Evolutionary conservation across 2,329 filamentous ascomycete genomes (phyloP), one percentile per base, ranked within the genome.

Genomic region (Chrysoporthe deuterocubensis): DNA sequence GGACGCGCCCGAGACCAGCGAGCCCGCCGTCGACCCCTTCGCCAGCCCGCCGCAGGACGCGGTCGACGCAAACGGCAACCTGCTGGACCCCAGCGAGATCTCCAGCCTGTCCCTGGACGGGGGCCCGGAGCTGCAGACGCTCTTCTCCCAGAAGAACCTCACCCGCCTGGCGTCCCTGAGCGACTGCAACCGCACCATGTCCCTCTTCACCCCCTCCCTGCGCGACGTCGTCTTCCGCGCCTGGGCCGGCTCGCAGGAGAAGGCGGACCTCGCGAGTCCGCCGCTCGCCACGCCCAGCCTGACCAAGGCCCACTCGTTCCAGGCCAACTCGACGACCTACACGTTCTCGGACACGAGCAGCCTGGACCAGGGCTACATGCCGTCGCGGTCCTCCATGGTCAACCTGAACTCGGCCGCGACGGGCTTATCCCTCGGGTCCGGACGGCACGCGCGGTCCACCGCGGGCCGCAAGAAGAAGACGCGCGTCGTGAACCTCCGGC

Each of bases 141-240:
- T 97, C 6, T 98, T 99, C 77, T 98, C 95, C 0, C 93, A 97
- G 76, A 97, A 97, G 85, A 98, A 97, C 74, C 83, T 98, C 48
- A 81, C 97, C 34, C 90, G 92, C 62, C 83, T 99, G 14, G 93
- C 92, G 34, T 88, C 93, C 0, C 82, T 99, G 67, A 94, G 89
- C 4, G 92, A 97, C 75, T 97, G 94, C 2, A 94, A 98, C 74
- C 89, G 92, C 60, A 98, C 96, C 0, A 81, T 98, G 44, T 97
- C 94, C 4, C 83, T 98, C 0, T 97, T 97, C 76, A 97, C 95
- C 1, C 94, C 95, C 0, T 89, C 91, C n/a, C 95, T 98, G 68
- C 85, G 89, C 64, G 93, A 98, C 78, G 92, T 93, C 4, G 91
- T 98, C 37, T 97, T 97, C 78, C 88, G 96, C 69, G 96, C 95